Percentiles rank a stretch among this genome's conserved stretches.
Evolutionary conservation across 495 filamentous ascomycete genomes (phyloP).

Genomic region (Darksidea phi): DNA sequence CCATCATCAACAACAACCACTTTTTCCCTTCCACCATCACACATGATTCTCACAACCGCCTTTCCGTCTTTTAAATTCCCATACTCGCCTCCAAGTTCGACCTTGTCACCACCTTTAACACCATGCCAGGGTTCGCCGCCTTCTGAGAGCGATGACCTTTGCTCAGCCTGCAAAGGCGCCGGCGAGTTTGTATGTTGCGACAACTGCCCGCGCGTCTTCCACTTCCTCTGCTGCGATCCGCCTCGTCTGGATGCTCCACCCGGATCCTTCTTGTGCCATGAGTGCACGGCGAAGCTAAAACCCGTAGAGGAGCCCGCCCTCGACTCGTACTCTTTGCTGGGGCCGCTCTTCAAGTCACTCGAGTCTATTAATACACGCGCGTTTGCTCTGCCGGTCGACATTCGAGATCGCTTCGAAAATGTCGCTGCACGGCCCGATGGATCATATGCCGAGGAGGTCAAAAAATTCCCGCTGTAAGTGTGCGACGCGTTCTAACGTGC

Average conservation of each 20-base stretch:
- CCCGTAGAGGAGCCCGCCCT: constrained; percentile 30
- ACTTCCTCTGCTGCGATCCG: constrained; percentile 81
- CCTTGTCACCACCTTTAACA: constrained; percentile 26
- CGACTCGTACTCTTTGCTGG: constrained; percentile 49
- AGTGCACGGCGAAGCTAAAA: constrained; percentile 54
- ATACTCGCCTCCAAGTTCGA: constrained; percentile 28
- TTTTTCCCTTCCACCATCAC: constrained; percentile 23
- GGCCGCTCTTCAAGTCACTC: constrained; percentile 56
- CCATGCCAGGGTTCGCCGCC: constrained; percentile 41
- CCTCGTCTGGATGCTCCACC: constrained; percentile 66
- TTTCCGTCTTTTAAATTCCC: constrained; percentile 21
- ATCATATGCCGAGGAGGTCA: constrained; percentile 67
- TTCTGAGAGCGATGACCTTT: constrained; percentile 86
- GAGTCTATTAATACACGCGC: constrained; percentile 65
- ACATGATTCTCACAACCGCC: constrained; percentile 29
- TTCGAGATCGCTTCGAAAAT: constrained; percentile 71
- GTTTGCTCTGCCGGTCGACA: constrained; percentile 66
- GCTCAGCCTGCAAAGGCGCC: constrained; percentile 73
- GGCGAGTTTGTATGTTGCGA: constrained; percentile 93
- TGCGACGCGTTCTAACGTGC: constrained; percentile 3
- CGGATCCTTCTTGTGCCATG: constrained; percentile 81
- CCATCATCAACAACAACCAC: constrained; percentile 23
- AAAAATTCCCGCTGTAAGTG: constrained; percentile 42
- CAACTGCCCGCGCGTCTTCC: constrained; percentile 80
- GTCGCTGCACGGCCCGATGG: constrained; percentile 72